A percentile compares a stretch with the other conserved stretches of the same genome.
Conservation (phyloP, 2,329 filamentous ascomycete genomes). For the Diaporthe ilicicola region DNA sequence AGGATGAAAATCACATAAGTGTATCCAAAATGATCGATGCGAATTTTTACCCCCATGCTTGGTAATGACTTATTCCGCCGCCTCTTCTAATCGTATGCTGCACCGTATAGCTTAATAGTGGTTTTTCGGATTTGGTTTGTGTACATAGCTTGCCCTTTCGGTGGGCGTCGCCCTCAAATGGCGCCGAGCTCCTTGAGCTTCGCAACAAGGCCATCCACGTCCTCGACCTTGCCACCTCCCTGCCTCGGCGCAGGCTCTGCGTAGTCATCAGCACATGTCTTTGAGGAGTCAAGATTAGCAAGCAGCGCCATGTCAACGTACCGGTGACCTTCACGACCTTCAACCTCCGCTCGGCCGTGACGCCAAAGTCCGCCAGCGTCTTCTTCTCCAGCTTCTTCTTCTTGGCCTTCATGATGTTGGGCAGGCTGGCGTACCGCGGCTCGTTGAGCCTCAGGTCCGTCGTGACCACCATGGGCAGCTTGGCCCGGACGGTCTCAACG, state of each 20-base stretch:
- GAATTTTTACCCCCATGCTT: neutral
- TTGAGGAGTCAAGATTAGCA: neutral
- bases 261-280: slow-evolving; percentile 31
- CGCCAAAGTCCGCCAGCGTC: slow-evolving; percentile 81
- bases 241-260: slow-evolving; percentile 85
- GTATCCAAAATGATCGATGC: neutral
- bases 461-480: slow-evolving; percentile 92
- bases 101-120: neutral
- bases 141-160: neutral
- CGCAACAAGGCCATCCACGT: slow-evolving; percentile 91
- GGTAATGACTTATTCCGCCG: neutral
- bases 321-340: slow-evolving; percentile 90
- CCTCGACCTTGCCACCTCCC: slow-evolving; percentile 95
- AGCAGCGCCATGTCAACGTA: slow-evolving; percentile 52
- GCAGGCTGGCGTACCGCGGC: slow-evolving; percentile 92
- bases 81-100: slow-evolving; percentile 8
- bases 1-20: neutral
- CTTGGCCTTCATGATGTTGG: slow-evolving; percentile 99
- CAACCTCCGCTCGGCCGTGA: slow-evolving; percentile 78
- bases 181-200: slow-evolving; percentile 98
- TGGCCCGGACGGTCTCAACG: slow-evolving; percentile 85
- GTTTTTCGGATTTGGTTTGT: neutral
- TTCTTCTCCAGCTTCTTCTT: slow-evolving; percentile 99
- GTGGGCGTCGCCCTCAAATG: slow-evolving; percentile 59
- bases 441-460: slow-evolving; percentile 95